Evolutionary conservation across 2,329 filamentous ascomycete species (phyloP).

Genomic region (Penicillium brasilianum): DNA sequence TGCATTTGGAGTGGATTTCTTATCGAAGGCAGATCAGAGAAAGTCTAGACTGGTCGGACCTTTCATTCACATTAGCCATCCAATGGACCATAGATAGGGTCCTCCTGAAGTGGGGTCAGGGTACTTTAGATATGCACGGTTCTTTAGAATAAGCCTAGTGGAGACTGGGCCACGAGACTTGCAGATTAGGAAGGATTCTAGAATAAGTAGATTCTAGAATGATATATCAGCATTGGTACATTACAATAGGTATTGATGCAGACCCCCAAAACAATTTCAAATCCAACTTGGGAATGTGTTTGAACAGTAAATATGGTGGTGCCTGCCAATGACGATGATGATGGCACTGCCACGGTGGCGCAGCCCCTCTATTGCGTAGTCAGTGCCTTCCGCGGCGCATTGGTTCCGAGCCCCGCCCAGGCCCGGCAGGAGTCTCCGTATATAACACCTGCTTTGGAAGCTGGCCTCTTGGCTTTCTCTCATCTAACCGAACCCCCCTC

Average conservation of each 20-base stretch:
- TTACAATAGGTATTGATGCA: not conserved
- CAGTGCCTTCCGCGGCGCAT: not conserved
- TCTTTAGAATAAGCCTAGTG: no score
- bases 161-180: not conserved
- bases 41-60: not conserved
- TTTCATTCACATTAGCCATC: no score
- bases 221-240: not conserved
- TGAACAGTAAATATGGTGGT: not conserved
- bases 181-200: constrained; percentile 4
- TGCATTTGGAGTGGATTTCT: not conserved
- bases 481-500: not conserved
- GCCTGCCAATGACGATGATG: constrained; percentile 15
- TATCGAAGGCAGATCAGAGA: no score
- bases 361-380: constrained; percentile 6
- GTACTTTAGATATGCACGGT: not conserved
- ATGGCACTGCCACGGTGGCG: constrained; percentile 30
- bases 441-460: not conserved
- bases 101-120: not conserved
- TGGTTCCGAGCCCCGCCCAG: not conserved
- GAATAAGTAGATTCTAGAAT: not conserved
- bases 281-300: not conserved
- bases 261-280: not conserved
- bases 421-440: not conserved
- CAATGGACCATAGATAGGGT: not conserved
- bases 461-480: not conserved